phyloP scores from a whole-genome alignment of 1,139 yeast species.

The Blastobotrys proliferans region DNA sequence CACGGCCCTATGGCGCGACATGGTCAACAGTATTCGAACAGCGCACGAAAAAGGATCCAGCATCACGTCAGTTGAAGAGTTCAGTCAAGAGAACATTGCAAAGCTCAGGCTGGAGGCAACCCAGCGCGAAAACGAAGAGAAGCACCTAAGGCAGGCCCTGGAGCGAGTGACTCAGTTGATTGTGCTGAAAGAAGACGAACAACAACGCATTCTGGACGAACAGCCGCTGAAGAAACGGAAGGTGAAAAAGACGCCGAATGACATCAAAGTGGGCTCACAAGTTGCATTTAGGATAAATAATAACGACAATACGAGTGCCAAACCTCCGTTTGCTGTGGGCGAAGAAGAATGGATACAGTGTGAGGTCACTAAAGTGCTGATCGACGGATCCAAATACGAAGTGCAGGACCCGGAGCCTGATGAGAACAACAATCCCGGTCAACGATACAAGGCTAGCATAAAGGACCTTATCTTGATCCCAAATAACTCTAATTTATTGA shows the following conservation, averaged over 20 bases:
- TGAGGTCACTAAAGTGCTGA: conserved; percentile 70
- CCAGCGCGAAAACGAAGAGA: conserved; percentile 14
- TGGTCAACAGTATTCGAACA: conserved; percentile 12
- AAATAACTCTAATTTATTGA: conserved; percentile 33
- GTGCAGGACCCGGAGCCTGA: conserved; percentile 98
- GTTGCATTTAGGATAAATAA: conserved; percentile 72
- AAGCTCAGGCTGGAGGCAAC: conserved; percentile 12
- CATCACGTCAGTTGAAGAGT: conserved; percentile 8
- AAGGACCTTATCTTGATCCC: conserved; percentile 80
- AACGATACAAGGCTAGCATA: conserved; percentile 74
- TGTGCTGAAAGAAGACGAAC: conserved; percentile 10
- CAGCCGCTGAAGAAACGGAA: conserved; percentile 13
- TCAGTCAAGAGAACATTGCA: conserved; percentile 2
- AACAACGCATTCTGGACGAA: background rate
- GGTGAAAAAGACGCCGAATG: background rate
- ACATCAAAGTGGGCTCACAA: conserved; percentile 56
- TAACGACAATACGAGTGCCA: background rate
- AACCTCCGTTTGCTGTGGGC: conserved; percentile 38
- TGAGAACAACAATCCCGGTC: conserved; percentile 86
- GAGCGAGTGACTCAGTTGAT: conserved; percentile 6
- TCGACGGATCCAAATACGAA: conserved; percentile 71
- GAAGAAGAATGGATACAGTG: conserved; percentile 97
- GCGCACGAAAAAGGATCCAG: conserved; percentile 14
- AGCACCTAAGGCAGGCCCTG: conserved; percentile 10
- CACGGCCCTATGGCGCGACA: conserved; percentile 9